phyloP scores from a whole-genome alignment of 352 stramenopile species.

The Peronosclerospora sorghi region DNA sequence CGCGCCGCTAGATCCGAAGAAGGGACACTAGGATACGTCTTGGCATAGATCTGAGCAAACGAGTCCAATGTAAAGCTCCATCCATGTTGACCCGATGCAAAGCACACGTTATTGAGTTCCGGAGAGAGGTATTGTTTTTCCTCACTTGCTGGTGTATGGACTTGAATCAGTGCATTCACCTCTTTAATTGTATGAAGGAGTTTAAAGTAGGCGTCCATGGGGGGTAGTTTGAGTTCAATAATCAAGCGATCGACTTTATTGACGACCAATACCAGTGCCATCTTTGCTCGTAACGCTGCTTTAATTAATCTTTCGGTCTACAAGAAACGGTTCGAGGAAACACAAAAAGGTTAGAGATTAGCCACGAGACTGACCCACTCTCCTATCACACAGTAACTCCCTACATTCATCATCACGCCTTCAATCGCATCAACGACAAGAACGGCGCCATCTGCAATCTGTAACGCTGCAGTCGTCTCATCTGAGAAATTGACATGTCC shows the following conservation, averaged over 20 bases:
- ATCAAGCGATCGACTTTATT: constrained; percentile 99
- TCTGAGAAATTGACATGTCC: constrained; percentile 97
- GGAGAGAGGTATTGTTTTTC: constrained; percentile 79
- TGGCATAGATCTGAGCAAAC: constrained; percentile 85
- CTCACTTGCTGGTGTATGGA: constrained; percentile 36
- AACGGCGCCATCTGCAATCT: constrained; percentile 90
- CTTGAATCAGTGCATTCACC: constrained; percentile 88
- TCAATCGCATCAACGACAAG: constrained; percentile 97
- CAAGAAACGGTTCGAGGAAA: background rate
- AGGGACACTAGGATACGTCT: constrained; percentile 70
- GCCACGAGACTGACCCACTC: too few relatives aligned
- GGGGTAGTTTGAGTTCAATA: constrained; percentile 96
- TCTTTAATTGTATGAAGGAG: constrained; percentile 94
- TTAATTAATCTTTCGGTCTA: constrained; percentile 93
- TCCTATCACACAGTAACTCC: background rate
- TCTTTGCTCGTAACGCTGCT: constrained; percentile 83
- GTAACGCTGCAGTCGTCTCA: constrained; percentile 88
- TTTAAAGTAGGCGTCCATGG: constrained; percentile 97
- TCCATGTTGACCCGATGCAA: constrained; percentile 91
- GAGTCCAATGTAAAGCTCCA: constrained; percentile 96
- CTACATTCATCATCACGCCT: constrained; percentile 94
- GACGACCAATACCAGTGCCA: constrained; percentile 88
- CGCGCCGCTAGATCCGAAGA: constrained; percentile 78
- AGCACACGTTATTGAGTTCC: constrained; percentile 94
- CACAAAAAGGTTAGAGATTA: constrained; percentile 11